Percentiles rank a stretch among this genome's conserved stretches.
Evolutionary conservation across 441 rosid genomes (phyloP).

Genomic region (Lagerstroemia fauriei): DNA sequence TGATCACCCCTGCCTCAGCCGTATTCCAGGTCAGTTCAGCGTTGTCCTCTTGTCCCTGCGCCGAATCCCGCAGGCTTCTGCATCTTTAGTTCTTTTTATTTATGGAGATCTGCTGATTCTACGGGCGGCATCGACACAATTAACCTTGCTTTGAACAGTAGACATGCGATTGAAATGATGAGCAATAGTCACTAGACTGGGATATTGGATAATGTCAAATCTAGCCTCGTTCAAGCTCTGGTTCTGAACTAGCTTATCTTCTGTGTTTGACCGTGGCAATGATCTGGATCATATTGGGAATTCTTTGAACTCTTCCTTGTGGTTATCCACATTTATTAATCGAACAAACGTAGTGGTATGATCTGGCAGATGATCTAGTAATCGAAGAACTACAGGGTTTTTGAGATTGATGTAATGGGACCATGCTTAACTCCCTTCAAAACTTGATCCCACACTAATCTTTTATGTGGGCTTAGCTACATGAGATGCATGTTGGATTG

Average conservation of each 20-base stretch:
- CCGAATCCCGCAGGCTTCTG: neutral
- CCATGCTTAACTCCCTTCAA: neutral
- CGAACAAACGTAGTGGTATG: neutral
- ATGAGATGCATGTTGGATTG: neutral
- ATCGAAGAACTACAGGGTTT: neutral
- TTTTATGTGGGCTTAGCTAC: neutral
- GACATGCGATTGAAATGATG: neutral
- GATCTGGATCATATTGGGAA: neutral
- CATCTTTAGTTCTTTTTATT: neutral
- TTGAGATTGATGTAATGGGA: neutral
- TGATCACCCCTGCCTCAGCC: conserved; percentile 32
- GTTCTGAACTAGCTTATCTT: neutral
- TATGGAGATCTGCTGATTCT: neutral
- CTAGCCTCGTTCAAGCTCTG: neutral
- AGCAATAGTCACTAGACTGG: neutral
- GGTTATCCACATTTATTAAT: no score
- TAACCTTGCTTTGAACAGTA: neutral
- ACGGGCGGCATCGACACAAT: neutral
- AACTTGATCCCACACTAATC: neutral
- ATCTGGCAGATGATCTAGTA: neutral
- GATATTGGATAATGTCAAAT: neutral
- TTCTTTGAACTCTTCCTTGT: neutral
- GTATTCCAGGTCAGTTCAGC: conserved; percentile 28
- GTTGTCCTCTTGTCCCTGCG: neutral
- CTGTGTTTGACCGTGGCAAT: neutral